Evolutionary conservation across 139 green algal species (phyloP).

Genomic region (Cymbomonas tetramitiformis): DNA sequence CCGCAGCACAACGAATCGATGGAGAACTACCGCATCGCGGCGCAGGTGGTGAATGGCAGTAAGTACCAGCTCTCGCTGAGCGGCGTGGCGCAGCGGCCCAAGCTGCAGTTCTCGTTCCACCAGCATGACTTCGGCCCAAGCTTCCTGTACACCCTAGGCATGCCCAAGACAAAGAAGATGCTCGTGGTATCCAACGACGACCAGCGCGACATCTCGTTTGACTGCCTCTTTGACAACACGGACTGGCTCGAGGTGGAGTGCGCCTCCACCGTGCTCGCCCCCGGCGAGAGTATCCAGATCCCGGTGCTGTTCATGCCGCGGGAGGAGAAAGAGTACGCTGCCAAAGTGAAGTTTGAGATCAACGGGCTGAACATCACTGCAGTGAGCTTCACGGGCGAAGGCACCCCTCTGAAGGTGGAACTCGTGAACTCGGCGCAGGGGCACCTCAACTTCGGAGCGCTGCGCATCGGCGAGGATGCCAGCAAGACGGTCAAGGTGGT

Average conservation of each 20-base stretch:
- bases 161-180: conserved; percentile 22
- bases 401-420: conserved; percentile 42
- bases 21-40: conserved; percentile 36
- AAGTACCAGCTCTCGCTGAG: conserved; percentile 43
- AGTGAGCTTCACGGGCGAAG: conserved; percentile 43
- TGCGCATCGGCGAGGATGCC: conserved; percentile 12
- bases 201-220: conserved; percentile 38
- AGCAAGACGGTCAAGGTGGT: conserved; percentile 31
- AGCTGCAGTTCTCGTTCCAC: conserved; percentile 46
- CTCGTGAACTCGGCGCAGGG: conserved; percentile 33
- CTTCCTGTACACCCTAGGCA: conserved; percentile 40
- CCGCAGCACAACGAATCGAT: conserved; percentile 39
- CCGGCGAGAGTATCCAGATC: conserved; percentile 35
- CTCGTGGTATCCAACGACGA: conserved; percentile 51
- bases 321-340: conserved; percentile 15
- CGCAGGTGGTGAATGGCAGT: conserved; percentile 44
- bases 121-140: conserved; percentile 50
- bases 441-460: conserved; percentile 41
- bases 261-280: conserved; percentile 34
- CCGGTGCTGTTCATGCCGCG: conserved; percentile 42
- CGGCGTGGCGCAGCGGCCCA: conserved; percentile 49
- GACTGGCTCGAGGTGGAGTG: conserved; percentile 32
- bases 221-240: conserved; percentile 35
- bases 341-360: conserved; percentile 42
- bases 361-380: conserved; percentile 57